These are phyloP conservation scores for Erythrobasidium yunnanense DNA, from an alignment of 768 basidiomycete genomes.

Conservation along the genomic window DNA sequence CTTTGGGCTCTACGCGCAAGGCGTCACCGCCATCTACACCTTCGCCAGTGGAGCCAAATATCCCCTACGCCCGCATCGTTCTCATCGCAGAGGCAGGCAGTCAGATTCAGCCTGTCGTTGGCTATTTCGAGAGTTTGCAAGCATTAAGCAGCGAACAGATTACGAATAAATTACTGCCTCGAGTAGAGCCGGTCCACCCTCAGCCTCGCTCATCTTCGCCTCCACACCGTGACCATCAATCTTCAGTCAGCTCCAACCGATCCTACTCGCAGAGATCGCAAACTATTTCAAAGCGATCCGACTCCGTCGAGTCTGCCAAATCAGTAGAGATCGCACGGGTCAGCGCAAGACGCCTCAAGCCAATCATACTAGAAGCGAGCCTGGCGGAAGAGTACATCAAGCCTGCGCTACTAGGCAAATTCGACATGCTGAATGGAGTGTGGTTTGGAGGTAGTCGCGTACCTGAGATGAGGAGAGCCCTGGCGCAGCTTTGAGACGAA, in stretches of 20 bases:
- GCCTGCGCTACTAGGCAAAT: not conserved
- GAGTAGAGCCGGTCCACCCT: too few species aligned
- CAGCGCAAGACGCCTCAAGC: not conserved
- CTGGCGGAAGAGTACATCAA: not conserved
- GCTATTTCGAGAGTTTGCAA: not conserved
- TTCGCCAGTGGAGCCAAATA: too few species aligned
- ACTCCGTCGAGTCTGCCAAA: too few species aligned
- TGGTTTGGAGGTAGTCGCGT: not conserved
- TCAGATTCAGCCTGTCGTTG: not conserved
- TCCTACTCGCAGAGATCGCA: not conserved
- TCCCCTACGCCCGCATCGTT: not conserved
- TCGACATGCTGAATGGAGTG: not conserved
- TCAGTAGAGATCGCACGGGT: not conserved
- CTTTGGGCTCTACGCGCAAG: not conserved
- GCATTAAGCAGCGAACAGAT: not conserved
- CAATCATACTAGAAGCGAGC: not conserved
- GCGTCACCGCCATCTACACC: not conserved
- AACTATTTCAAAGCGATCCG: not conserved
- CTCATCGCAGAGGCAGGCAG: not conserved
- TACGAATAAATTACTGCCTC: too few species aligned
- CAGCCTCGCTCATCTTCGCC: too few species aligned
- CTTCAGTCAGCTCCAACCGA: not conserved
- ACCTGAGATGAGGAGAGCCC: not conserved
- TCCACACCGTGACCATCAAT: too few species aligned
- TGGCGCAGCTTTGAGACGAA: too few species aligned